These are phyloP conservation scores for Phytophthora meadii DNA, from an alignment of 352 stramenopile genomes.

Conservation along the genomic window DNA sequence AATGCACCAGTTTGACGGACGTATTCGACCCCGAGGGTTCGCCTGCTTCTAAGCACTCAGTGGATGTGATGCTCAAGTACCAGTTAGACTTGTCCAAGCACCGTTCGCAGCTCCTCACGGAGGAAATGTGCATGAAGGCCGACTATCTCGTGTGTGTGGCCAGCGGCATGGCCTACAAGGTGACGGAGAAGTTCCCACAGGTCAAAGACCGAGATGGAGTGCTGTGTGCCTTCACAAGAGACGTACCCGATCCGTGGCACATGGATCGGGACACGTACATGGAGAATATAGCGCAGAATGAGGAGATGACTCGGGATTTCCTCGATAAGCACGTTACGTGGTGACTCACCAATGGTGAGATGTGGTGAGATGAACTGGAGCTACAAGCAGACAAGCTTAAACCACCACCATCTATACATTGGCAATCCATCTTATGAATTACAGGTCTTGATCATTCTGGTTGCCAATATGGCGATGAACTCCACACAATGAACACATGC, in stretches of 20 bases:
- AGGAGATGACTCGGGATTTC: conserved; percentile 81
- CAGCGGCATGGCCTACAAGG: conserved; percentile 66
- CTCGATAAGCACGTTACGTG: conserved; percentile 68
- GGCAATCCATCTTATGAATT: no score
- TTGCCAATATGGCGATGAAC: no score
- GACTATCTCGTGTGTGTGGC: conserved; percentile 82
- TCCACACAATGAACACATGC: no score
- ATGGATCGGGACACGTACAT: conserved; percentile 88
- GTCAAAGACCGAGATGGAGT: conserved; percentile 65
- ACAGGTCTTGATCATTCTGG: no score
- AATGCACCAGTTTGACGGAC: conserved; percentile 61
- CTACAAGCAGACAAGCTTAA: no score
- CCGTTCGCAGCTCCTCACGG: conserved; percentile 70
- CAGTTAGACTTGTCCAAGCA: conserved; percentile 74
- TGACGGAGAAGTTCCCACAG: conserved; percentile 66
- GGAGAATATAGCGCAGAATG: conserved; percentile 77
- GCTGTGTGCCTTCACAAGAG: conserved; percentile 63
- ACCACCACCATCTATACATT: no score
- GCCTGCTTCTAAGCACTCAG: conserved; percentile 60
- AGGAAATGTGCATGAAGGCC: conserved; percentile 66
- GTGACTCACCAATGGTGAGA: conserved; percentile 10
- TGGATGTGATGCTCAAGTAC: conserved; percentile 81
- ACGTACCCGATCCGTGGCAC: conserved; percentile 84
- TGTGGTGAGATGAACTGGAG: no score
- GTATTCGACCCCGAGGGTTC: conserved; percentile 76